Conservation (phyloP, 306 rosid species). For the Rosa chinensis region DNA sequence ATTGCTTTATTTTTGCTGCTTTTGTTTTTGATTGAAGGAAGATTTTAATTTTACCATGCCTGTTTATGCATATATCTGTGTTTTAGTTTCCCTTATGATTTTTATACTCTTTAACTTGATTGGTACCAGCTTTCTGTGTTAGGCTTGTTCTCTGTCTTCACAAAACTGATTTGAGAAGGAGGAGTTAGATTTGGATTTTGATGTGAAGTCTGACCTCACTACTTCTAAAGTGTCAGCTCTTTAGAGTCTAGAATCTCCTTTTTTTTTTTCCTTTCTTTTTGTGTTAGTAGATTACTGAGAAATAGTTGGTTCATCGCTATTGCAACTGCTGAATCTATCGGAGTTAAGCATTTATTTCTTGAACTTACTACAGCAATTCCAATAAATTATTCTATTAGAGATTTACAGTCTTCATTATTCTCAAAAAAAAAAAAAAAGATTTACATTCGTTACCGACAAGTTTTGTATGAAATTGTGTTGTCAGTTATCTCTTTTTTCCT, state of each 20-base stretch:
- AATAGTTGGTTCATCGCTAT: background rate
- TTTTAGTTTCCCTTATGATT: background rate
- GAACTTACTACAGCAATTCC: background rate
- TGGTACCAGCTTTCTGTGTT: background rate
- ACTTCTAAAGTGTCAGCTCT: background rate
- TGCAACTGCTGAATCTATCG: background rate
- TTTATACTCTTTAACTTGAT: background rate
- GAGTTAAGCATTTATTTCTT: background rate
- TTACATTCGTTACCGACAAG: background rate
- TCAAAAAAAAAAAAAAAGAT: background rate
- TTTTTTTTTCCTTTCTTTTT: background rate
- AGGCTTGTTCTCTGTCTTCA: conserved; percentile 8
- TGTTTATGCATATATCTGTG: conserved; percentile 6
- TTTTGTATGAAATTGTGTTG: background rate
- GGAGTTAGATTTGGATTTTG: background rate
- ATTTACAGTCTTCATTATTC: background rate
- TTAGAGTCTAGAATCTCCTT: background rate
- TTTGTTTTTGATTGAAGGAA: conserved; percentile 2
- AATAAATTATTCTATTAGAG: background rate
- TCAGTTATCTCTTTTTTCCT: background rate
- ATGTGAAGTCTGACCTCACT: background rate
- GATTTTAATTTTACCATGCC: conserved; percentile 8
- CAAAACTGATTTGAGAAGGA: conserved; percentile 4
- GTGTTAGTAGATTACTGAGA: background rate
- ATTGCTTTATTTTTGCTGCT: background rate